A percentile compares a stretch with the other conserved stretches of the same genome.
Conservation (phyloP, 129 eudicot genomes). For the Chrysanthemum makinoi region DNA sequence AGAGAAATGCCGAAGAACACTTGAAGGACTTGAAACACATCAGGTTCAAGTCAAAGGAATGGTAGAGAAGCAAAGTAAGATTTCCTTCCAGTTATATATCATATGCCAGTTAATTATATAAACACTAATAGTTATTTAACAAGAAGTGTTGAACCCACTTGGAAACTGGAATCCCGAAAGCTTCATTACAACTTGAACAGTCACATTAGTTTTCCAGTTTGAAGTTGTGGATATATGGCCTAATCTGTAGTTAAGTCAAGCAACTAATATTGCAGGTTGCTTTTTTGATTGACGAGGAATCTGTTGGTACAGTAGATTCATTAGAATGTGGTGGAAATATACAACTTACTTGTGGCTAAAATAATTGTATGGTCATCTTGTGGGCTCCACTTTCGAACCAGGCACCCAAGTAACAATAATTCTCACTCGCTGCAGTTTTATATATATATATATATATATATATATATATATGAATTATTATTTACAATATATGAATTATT, state of each 20-base stretch:
- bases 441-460: too few species aligned
- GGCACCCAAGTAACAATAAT: conserved; percentile 48
- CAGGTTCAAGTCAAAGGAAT: too few species aligned
- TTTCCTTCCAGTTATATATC: background rate
- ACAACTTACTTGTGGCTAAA: too few species aligned
- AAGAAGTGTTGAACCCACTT: too few species aligned
- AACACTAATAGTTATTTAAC: background rate
- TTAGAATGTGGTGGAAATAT: too few species aligned
- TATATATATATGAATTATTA: too few species aligned
- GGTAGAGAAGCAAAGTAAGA: conserved; percentile 70
- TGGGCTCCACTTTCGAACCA: conserved; percentile 72
- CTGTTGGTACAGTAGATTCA: too few species aligned
- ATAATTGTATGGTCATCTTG: conserved; percentile 86
- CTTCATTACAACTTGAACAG: background rate
- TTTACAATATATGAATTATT: too few species aligned
- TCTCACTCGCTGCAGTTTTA: background rate
- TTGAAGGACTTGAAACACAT: too few species aligned
- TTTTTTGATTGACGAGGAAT: too few species aligned
- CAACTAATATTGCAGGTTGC: background rate
- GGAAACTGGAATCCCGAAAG: background rate
- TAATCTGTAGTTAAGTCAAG: background rate
- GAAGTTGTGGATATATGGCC: background rate
- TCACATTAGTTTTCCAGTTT: background rate
- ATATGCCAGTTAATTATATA: background rate
- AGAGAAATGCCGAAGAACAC: too few species aligned